These are phyloP conservation scores for Phytophthora cactorum DNA, from an alignment of 352 stramenopile species.

Conservation along the genomic window DNA sequence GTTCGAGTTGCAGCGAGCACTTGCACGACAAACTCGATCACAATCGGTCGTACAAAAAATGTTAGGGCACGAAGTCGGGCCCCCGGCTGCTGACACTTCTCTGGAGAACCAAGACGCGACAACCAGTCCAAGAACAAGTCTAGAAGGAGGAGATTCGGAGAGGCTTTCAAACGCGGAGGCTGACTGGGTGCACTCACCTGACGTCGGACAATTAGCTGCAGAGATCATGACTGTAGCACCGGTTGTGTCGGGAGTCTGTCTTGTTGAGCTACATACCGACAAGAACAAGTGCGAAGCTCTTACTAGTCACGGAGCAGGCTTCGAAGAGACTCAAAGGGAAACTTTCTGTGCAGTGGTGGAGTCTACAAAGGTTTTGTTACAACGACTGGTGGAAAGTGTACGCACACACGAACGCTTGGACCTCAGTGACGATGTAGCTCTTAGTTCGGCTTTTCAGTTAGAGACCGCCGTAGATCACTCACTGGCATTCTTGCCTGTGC, in stretches of 20 bases:
- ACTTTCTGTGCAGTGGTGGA: slow-evolving; percentile 22
- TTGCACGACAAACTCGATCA: slow-evolving; percentile 28
- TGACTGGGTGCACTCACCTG: slow-evolving; percentile 43
- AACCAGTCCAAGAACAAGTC: neutral
- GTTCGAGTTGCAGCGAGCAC: slow-evolving; percentile 59
- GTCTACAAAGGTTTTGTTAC: slow-evolving; percentile 34
- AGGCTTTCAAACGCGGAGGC: slow-evolving; percentile 22
- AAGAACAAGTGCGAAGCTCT: slow-evolving; percentile 48
- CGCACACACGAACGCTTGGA: slow-evolving; percentile 44
- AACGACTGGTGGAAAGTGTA: slow-evolving; percentile 47
- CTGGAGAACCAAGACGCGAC: slow-evolving; percentile 13
- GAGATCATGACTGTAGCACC: slow-evolving; percentile 34
- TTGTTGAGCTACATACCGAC: slow-evolving; percentile 55
- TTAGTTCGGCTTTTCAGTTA: slow-evolving; percentile 34
- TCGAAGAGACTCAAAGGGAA: slow-evolving; percentile 11
- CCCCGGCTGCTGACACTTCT: slow-evolving; percentile 5
- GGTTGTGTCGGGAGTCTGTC: slow-evolving; percentile 45
- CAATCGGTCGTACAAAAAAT: slow-evolving; percentile 48
- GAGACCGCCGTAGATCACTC: slow-evolving; percentile 24
- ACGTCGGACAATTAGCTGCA: slow-evolving; percentile 38
- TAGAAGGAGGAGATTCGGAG: slow-evolving; percentile 12
- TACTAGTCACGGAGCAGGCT: slow-evolving; percentile 22
- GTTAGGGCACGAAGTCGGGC: slow-evolving; percentile 41
- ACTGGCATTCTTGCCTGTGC: slow-evolving; percentile 60
- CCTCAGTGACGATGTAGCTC: slow-evolving; percentile 40